Evolutionary conservation across 495 filamentous ascomycete species (phyloP).

Genomic region (Penicillium argentinense): DNA sequence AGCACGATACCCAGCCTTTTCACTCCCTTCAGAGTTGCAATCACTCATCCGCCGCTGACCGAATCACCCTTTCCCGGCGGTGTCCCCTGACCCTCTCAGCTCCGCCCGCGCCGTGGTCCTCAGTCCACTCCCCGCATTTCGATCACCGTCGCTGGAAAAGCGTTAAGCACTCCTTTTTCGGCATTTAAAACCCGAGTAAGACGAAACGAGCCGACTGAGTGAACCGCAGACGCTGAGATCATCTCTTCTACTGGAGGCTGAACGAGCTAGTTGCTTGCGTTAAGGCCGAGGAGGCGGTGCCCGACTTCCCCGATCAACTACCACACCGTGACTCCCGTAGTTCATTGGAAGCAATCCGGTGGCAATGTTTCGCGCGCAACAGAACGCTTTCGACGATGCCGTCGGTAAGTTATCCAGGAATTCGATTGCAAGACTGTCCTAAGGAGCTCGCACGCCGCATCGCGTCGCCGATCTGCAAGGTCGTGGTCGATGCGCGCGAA

Average conservation of each 20-base stretch:
- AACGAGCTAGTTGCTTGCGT: conserved; percentile 2
- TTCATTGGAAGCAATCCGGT: conserved; percentile 7
- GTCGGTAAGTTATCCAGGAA: conserved; percentile 59
- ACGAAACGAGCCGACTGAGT: not conserved
- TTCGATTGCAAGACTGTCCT: not conserved
- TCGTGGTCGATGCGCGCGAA: not conserved
- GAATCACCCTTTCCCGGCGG: not conserved
- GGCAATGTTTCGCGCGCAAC: conserved; percentile 75
- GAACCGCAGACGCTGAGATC: not conserved
- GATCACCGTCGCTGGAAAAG: conserved; percentile 8
- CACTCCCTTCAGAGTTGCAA: too few relatives aligned
- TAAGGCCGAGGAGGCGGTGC: conserved; percentile 16
- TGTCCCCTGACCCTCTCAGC: conserved; percentile 6
- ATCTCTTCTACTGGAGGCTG: not conserved
- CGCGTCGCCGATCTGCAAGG: not conserved
- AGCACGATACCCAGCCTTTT: not conserved
- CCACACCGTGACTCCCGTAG: not conserved
- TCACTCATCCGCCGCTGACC: not conserved
- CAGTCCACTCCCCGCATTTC: conserved; percentile 34
- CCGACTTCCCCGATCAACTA: conserved; percentile 10
- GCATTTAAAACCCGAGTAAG: not conserved
- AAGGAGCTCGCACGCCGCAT: not conserved
- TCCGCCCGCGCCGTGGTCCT: conserved; percentile 3
- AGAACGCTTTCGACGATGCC: conserved; percentile 78
- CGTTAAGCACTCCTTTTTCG: not conserved